Base-by-base conservation (phyloP, 2,329 filamentous ascomycete genomes). In the Talaromyces amestolkiae region DNA sequence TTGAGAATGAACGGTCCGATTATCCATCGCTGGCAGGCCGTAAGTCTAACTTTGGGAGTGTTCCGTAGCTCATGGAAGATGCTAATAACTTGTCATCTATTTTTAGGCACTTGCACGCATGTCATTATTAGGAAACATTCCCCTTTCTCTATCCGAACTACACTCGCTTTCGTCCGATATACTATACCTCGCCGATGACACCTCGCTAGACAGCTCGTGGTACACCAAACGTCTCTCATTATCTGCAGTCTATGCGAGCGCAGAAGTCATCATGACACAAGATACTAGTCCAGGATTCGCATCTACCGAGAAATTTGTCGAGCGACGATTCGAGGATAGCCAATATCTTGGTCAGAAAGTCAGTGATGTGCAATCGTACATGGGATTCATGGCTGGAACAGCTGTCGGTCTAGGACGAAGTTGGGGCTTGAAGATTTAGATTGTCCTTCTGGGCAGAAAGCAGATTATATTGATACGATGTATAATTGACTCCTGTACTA, bases 191-290 rank as follows among this genome's bases (percentile, higher is more conserved):
- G 87, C 94, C 0, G 92, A 92, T 60, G 95, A 98, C 77, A 83
- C 81, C 24, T 86, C 89, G 24, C 91, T 97, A 67, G 93, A 98
- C 77, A 86, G 87, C 3, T 89, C 88, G 4, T 99, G 95, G 95
- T 99, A 99, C 72, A 88, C 88, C 1, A 90, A 89, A 75, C 83
- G 89, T 3, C 83, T 87, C 9, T 85, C 83, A 0, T 76, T 91
- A 27, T 83, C 86, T 0, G 83, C 84, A 1, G 83, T 91, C n/a
- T 92, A 91, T 74, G 92, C 92, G 61, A 87, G 89, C 39, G 86
- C 89, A 64, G 95, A 99, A 79, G 82, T 97, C 5, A 96, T 93
- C 79, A 97, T 98, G 93, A 97, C 93, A 24, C 93, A 90, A 66
- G 95, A 98, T 78, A 84, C 82, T 67, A 93, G 89, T 3, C 80